Evolutionary conservation across 139 green algal species (phyloP).

Genomic region (Chlorella sp.): DNA sequence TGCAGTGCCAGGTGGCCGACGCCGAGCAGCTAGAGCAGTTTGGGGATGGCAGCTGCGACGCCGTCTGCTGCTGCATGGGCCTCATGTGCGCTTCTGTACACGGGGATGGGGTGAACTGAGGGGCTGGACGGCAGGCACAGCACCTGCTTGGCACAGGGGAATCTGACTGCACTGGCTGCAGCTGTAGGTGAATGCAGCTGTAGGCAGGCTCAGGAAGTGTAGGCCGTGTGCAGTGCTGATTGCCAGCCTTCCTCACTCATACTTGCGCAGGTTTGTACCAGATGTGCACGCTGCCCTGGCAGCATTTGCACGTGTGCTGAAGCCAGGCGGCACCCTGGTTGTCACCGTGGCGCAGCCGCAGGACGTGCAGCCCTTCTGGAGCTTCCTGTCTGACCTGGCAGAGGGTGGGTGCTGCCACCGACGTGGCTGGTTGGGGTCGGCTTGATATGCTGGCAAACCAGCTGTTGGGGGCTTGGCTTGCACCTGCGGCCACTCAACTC

Average conservation of each 20-base stretch:
- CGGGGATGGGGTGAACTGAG: background rate
- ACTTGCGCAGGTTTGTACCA: background rate
- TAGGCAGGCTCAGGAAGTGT: background rate
- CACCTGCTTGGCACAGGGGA: too few species aligned
- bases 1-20: background rate
- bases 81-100: background rate
- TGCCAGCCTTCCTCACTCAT: background rate
- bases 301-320: constrained; percentile 1
- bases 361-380: background rate
- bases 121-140: background rate
- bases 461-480: too few species aligned
- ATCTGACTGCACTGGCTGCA: too few species aligned
- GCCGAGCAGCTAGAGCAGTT: background rate
- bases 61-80: constrained; percentile 24
- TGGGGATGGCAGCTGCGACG: background rate
- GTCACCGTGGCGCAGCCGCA: background rate
- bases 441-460: too few species aligned
- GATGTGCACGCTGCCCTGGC: background rate
- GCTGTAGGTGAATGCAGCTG: background rate
- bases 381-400: background rate
- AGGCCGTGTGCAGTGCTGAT: too few species aligned
- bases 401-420: background rate
- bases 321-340: constrained; percentile 2
- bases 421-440: too few species aligned
- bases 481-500: too few species aligned